Evolutionary conservation across 148 eudicot species (phyloP).

Genomic region (Rhododendron simsii): DNA sequence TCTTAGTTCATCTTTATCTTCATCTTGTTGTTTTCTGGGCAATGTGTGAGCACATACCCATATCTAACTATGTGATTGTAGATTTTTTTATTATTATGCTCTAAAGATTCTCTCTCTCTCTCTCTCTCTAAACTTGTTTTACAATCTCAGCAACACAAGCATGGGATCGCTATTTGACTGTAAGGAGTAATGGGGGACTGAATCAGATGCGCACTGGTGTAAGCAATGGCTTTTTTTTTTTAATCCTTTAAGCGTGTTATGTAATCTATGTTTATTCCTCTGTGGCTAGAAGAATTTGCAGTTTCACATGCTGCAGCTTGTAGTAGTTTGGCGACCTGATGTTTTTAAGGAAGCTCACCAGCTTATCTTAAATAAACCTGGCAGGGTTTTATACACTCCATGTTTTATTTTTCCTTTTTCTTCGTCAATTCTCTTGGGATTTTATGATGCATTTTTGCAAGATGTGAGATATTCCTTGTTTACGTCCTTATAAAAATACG

Average conservation of each 20-base stretch:
- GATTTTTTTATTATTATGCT: not conserved
- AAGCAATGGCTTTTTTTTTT: conserved; percentile 28
- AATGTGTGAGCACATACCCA: not conserved
- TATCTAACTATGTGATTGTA: not conserved
- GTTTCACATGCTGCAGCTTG: not conserved
- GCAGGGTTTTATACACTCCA: not conserved
- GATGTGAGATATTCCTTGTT: not conserved
- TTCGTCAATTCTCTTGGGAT: not conserved
- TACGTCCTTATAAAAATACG: not conserved
- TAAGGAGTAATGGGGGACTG: conserved; percentile 81
- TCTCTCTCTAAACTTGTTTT: not conserved
- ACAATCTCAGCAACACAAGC: conserved; percentile 44
- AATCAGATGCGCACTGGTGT: conserved; percentile 98
- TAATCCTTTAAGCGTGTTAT: not conserved
- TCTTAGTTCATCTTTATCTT: not conserved
- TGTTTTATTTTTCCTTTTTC: not conserved
- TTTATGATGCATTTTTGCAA: not conserved
- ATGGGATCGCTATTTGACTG: conserved; percentile 66
- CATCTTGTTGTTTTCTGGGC: not conserved
- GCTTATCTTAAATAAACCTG: not conserved
- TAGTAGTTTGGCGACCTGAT: not conserved
- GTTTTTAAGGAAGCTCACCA: not conserved
- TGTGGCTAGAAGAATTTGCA: conserved; percentile 15
- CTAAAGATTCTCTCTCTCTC: not conserved
- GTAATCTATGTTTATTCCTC: not conserved